phyloP scores from a whole-genome alignment of 2,329 filamentous ascomycete genomes.

The Venturia oleaginea region DNA sequence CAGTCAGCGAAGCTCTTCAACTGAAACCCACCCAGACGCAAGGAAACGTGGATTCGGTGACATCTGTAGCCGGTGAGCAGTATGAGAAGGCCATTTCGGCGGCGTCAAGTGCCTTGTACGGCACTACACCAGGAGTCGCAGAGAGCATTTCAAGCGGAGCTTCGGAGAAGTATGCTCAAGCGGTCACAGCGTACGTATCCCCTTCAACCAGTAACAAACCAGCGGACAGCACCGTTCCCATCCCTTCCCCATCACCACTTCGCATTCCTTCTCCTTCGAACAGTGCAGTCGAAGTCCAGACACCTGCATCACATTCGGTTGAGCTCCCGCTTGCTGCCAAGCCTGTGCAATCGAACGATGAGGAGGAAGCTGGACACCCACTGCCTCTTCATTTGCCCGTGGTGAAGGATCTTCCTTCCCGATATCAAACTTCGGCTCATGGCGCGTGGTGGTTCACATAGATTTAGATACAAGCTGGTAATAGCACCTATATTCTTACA shows the following conservation, averaged over 20 bases:
- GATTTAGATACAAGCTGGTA: not conserved
- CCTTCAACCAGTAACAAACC: not conserved
- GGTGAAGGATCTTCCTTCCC: not conserved
- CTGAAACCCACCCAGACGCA: constrained; percentile 19
- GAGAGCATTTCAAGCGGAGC: constrained; percentile 22
- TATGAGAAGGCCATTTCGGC: constrained; percentile 14
- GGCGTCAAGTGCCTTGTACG: constrained; percentile 13
- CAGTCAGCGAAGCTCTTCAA: constrained; percentile 8
- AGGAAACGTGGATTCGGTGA: constrained; percentile 23
- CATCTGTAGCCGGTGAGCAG: constrained; percentile 13
- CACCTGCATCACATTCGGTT: not conserved
- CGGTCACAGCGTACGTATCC: constrained; percentile 45
- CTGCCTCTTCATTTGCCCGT: not conserved
- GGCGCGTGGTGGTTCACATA: not conserved
- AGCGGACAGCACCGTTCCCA: not conserved
- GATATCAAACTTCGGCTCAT: not conserved
- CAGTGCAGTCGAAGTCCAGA: not conserved
- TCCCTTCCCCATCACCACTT: not conserved
- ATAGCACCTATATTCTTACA: constrained; percentile 6
- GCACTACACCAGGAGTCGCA: constrained; percentile 5
- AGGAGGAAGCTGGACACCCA: not conserved
- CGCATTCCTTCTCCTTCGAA: constrained; percentile 3
- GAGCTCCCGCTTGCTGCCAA: not conserved
- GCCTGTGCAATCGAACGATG: not conserved
- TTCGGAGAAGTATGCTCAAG: constrained; percentile 46